Evolutionary conservation across 2,329 filamentous ascomycete genomes (phyloP).

Genomic region (Cryphonectria carpinicola): DNA sequence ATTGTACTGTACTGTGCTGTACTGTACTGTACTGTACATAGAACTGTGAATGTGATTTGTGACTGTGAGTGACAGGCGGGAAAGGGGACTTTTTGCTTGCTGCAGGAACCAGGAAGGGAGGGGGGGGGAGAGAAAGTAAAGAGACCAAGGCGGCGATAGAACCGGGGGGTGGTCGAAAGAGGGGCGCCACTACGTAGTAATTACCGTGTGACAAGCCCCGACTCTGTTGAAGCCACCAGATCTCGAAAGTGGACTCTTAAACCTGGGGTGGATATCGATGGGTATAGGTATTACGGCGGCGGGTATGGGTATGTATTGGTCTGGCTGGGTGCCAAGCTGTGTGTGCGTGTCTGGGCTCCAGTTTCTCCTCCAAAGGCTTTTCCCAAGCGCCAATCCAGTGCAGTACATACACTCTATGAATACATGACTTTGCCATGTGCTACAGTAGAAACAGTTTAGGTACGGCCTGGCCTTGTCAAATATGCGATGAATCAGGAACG

Average conservation of each 20-base stretch:
- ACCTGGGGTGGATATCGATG: background rate
- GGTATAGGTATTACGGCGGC: background rate
- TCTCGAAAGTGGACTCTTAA: background rate
- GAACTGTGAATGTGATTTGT: background rate
- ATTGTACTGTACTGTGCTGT: background rate
- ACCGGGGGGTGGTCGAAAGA: background rate
- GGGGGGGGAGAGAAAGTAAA: background rate
- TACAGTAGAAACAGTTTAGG: background rate
- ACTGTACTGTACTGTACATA: background rate
- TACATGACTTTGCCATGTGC: background rate
- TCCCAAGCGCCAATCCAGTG: too few species aligned
- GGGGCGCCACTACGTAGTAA: slow-evolving; percentile 6
- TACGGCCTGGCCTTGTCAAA: background rate
- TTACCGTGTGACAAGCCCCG: background rate
- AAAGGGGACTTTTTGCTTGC: background rate
- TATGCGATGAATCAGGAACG: slow-evolving; percentile 8
- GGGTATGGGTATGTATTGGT: background rate
- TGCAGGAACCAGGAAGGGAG: background rate
- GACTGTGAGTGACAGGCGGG: background rate
- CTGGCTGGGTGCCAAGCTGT: background rate
- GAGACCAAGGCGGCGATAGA: background rate
- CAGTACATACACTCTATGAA: too few species aligned
- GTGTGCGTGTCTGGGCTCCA: background rate
- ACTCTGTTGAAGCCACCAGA: background rate
- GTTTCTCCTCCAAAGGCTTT: background rate